These are phyloP conservation scores for Apophysomyces variabilis DNA, from an alignment of 371 early-diverging fungal species.

Conservation along the genomic window DNA sequence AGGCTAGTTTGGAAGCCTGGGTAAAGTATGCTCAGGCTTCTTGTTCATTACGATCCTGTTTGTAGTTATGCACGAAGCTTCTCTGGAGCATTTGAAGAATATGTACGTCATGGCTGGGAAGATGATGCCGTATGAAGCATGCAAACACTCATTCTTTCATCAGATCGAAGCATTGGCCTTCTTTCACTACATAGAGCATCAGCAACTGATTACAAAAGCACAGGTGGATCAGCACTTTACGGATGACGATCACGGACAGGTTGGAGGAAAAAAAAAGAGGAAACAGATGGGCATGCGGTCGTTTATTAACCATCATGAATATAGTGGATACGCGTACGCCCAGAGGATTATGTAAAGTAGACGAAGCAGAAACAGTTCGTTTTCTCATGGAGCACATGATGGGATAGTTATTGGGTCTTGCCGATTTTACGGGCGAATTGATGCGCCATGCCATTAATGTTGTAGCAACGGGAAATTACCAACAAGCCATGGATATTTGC, in stretches of 20 bases:
- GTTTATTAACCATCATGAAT: background rate
- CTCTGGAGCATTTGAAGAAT: conserved; percentile 59
- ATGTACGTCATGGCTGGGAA: conserved; percentile 32
- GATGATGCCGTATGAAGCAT: background rate
- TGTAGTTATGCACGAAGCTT: conserved; percentile 50
- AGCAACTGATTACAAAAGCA: conserved; percentile 47
- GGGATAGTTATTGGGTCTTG: conserved; percentile 54
- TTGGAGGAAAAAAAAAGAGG: conserved; percentile 9
- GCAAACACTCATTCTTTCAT: background rate
- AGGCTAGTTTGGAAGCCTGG: background rate
- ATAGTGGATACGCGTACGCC: conserved; percentile 43
- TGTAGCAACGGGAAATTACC: conserved; percentile 47
- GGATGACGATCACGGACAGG: conserved; percentile 36
- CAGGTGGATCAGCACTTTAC: conserved; percentile 53
- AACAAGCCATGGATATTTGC: conserved; percentile 53
- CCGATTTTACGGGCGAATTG: conserved; percentile 75
- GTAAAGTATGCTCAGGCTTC: too few relatives aligned
- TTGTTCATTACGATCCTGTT: too few relatives aligned
- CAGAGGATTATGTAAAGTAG: conserved; percentile 54
- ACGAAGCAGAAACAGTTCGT: too few relatives aligned
- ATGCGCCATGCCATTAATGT: conserved; percentile 69
- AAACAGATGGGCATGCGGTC: background rate
- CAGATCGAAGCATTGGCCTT: conserved; percentile 71
- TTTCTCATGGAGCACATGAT: too few relatives aligned
- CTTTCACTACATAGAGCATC: conserved; percentile 53